Evolutionary conservation across 192 early-diverging fungal species (phyloP), one percentile per base, ranked within the genome.

Genomic region (Backusella parvicylindrica): DNA sequence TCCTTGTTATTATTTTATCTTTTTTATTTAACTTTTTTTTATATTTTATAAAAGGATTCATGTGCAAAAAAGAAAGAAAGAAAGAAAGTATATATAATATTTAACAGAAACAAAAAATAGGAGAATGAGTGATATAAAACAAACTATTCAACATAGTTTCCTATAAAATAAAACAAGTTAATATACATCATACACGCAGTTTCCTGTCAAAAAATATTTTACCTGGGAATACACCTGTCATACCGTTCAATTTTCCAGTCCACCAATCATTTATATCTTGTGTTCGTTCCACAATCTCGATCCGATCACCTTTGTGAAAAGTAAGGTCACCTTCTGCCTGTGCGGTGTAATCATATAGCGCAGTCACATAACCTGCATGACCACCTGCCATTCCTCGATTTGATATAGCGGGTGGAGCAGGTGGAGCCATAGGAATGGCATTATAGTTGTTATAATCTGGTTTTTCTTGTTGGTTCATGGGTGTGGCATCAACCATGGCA

Each of bases 191-290:
- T n/a, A n/a, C n/a, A 50, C 12, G 5, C 15, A 30, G 15, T 30
- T 31, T 64, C 21, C 30, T 64, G 30, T 64, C 30, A 18, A 13
- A 31, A 6, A 30, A n/a, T 64, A 18, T 3, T 18, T 71, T 80
- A 80, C 78, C 79, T 47, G 79, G 79, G 37, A 81, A 81, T 4
- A 81, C 47, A 38, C 79, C 79, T 11, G 68, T 74, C 3, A 56
- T 32, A 37, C 77, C 80, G 77, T 77, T 73, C 5, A 83, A 12
- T 33, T 67, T 73, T 28, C 84, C 84, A 37, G 80, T 74, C 84
- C 84, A 85, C 84, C 84, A 85, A 74, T 79, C 79, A 73, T 85
- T 83, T 11, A 66, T 21, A 33, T 79, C 82, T 16, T 63, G 65
- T 5, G 82, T 81, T 68, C 69, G 72, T 66, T 85, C 70, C 7